Evolutionary conservation across 1,284 basidiomycete genomes (phyloP), one percentile per base, ranked within the genome.

Genomic region (Cryptococcus neoformans): DNA sequence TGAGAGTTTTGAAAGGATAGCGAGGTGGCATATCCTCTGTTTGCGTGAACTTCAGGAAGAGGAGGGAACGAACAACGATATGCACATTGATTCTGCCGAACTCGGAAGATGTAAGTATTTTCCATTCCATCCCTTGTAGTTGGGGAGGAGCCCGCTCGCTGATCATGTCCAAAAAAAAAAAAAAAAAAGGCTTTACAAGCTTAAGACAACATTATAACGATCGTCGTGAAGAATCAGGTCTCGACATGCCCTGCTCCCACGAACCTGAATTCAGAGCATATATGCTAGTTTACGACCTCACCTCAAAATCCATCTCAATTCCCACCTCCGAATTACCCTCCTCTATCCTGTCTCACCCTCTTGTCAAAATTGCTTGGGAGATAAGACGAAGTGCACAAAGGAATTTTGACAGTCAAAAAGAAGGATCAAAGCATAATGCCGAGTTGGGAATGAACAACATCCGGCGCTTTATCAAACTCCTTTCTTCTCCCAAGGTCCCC

Each of bases 181-280:
- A 56, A n/a, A 16, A 37, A 37, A n/a, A 64, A 94, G 91, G 91
- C 21, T 83, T 97, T 41, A 89, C 90, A 68, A 91, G 88, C 68
- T 81, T 98, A 49, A 91, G 92, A 72, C 91, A 97, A 71, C 94
- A 91, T 68, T 96, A 97, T 73, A 87, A 91, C 66, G 94, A 97
- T 64, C 69, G 77, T 59, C 84, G 90, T 55, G 81, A 87, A 12
- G 83, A 81, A 10, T 77, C 79, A 16, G 85, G 85, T 42, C 14
- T 66, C 8, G 70, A 74, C 34, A 60, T 67, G 57, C 71, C 86
- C 51, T 88, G 87, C 6, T 85, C 88, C 0, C 88, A 89, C 55
- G 93, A 98, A 72, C 84, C 96, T 49, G 95, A 99, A 77, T 96
- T 99, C 84, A 86, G 92, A 17, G 87, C 96, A 0, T 98, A 98